phyloP scores from a whole-genome alignment of 1,139 yeast species.

The Saccharomyces hybrid region DNA sequence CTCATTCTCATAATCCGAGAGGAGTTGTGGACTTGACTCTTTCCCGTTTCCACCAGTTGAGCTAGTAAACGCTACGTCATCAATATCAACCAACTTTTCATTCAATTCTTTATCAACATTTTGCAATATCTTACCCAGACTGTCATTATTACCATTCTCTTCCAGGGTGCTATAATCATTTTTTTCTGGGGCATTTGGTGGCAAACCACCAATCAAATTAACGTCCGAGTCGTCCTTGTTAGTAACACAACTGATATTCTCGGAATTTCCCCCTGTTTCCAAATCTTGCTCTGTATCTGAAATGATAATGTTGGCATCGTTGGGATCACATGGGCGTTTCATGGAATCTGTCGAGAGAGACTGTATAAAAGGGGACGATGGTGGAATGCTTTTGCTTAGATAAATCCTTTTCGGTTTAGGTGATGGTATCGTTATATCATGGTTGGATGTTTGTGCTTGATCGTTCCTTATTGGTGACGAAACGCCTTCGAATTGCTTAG shows the following conservation, averaged over 20 bases:
- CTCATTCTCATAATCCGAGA: not conserved
- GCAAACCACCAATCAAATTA: conserved; percentile 1
- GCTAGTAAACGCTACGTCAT: not conserved
- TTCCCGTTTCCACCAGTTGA: not conserved
- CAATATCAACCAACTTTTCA: conserved; percentile 4
- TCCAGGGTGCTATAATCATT: conserved; percentile 18
- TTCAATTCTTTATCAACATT: conserved; percentile 10
- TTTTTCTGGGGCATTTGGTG: conserved; percentile 13
- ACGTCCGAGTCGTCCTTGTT: not conserved
- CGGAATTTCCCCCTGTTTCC: not conserved
- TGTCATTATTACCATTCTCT: not conserved
- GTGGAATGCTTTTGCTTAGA: not conserved
- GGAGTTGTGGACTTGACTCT: not conserved
- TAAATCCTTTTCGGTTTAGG: not conserved
- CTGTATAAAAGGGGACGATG: not conserved
- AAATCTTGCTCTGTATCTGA: not conserved
- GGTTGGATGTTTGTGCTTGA: not conserved
- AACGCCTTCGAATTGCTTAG: conserved; percentile 3
- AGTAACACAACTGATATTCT: not conserved
- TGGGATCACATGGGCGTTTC: not conserved
- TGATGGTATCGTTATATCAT: not conserved
- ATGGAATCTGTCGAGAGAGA: not conserved
- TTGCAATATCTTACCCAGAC: conserved; percentile 6
- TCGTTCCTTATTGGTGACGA: not conserved
- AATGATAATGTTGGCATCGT: not conserved